Conservation (phyloP, 148 eudicot species). For the Chenopodium quinoa region DNA sequence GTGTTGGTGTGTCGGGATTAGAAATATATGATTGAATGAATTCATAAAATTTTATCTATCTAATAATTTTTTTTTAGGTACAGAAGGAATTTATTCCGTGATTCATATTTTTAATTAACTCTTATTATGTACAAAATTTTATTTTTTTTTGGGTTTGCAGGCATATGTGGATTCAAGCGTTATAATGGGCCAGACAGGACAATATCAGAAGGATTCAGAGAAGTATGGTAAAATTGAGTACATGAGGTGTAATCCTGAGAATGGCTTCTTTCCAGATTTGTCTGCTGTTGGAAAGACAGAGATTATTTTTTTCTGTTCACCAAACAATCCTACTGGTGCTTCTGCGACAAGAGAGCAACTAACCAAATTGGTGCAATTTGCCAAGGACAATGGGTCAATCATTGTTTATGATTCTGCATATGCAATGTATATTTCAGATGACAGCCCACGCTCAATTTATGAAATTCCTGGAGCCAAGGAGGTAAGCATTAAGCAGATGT, state of each 20-base stretch:
- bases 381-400: conserved; percentile 87
- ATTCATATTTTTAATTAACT: not conserved
- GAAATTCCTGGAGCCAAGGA: conserved; percentile 32
- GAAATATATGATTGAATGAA: not conserved
- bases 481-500: too few species aligned
- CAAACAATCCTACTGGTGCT: conserved; percentile 97
- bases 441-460: too few species aligned
- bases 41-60: too few species aligned
- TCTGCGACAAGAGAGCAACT: conserved; percentile 88
- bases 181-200: conserved; percentile 84
- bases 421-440: conserved; percentile 87
- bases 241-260: conserved; percentile 92
- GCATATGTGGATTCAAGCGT: conserved; percentile 95
- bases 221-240: conserved; percentile 80
- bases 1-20: not conserved
- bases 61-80: not conserved
- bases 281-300: conserved; percentile 70
- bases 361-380: conserved; percentile 70
- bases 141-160: conserved; percentile 31
- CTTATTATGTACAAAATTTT: not conserved
- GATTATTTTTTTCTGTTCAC: conserved; percentile 89
- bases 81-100: not conserved
- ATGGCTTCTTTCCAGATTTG: conserved; percentile 88
- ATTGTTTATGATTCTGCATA: conserved; percentile 92
- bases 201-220: conserved; percentile 60